Percentiles rank a stretch among this genome's conserved stretches.
These are phyloP conservation scores for Raddia guianensis DNA, from an alignment of 176 grass and related monocot species.

Conservation along the genomic window DNA sequence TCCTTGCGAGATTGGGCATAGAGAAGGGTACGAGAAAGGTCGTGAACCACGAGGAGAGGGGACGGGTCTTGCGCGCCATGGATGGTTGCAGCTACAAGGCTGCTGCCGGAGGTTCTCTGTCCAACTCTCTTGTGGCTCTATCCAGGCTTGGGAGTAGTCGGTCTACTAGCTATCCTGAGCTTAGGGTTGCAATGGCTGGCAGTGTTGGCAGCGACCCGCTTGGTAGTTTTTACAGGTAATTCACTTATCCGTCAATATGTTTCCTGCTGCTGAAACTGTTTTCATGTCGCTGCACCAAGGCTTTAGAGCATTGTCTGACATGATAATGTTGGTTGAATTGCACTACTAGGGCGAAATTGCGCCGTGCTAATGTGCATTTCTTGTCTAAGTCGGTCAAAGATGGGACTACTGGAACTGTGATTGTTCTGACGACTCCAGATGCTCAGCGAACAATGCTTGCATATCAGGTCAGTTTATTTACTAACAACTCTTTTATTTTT, in stretches of 20 bases:
- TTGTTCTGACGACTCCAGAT: slow-evolving; percentile 95
- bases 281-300: slow-evolving; percentile 2
- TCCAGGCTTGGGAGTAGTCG: slow-evolving; percentile 63
- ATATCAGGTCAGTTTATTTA: slow-evolving; percentile 67
- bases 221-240: slow-evolving; percentile 91
- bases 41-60: slow-evolving; percentile 93
- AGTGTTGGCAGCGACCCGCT: slow-evolving; percentile 85
- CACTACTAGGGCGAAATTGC: slow-evolving; percentile 58
- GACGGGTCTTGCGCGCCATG: slow-evolving; percentile 74
- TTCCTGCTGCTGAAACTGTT: not conserved
- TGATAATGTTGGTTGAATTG: slow-evolving; percentile 23
- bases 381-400: slow-evolving; percentile 83
- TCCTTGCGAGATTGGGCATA: slow-evolving; percentile 68
- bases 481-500: not conserved
- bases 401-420: slow-evolving; percentile 88
- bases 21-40: slow-evolving; percentile 86
- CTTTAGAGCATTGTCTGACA: slow-evolving; percentile 31
- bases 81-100: slow-evolving; percentile 97
- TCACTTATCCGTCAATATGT: not conserved
- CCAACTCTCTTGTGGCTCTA: slow-evolving; percentile 87
- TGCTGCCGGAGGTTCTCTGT: slow-evolving; percentile 86
- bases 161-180: slow-evolving; percentile 49
- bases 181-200: slow-evolving; percentile 85
- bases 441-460: slow-evolving; percentile 97
- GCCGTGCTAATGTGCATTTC: slow-evolving; percentile 88